Conservation (phyloP, 495 filamentous ascomycete genomes). For the Filosporella fistucella region DNA sequence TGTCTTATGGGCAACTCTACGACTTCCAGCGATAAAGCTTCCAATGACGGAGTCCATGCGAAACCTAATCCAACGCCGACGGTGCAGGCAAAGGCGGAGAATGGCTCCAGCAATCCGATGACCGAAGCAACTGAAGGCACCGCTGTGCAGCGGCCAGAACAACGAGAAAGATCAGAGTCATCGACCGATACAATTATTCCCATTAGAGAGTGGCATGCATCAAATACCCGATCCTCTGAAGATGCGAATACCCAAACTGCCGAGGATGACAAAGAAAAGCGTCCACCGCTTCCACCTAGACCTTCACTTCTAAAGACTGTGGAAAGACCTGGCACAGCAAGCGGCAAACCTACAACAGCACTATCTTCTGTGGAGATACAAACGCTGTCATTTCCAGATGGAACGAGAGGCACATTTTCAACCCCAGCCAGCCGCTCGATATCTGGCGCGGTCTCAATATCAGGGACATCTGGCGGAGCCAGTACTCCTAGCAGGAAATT, state of each 20-base stretch:
- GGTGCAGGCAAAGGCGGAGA: slow-evolving; percentile 10
- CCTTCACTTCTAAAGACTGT: slow-evolving; percentile 34
- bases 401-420: slow-evolving; percentile 56
- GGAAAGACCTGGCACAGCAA: slow-evolving; percentile 14
- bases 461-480: slow-evolving; percentile 14
- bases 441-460: slow-evolving; percentile 16
- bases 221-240: no score
- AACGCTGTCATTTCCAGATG: slow-evolving; percentile 65
- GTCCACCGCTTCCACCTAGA: slow-evolving; percentile 67
- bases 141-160: no score
- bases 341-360: slow-evolving; percentile 74
- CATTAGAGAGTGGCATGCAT: no score
- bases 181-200: no score
- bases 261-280: slow-evolving; percentile 32
- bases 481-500: slow-evolving; percentile 22
- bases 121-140: no score
- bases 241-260: no score
- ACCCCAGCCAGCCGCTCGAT: slow-evolving; percentile 28
- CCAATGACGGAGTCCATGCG: slow-evolving; percentile 11
- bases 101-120: slow-evolving; percentile 14
- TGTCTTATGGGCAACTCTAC: not conserved
- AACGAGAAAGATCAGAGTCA: not conserved
- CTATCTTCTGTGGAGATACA: slow-evolving; percentile 74
- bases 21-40: not conserved
- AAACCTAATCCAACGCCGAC: not conserved